These are phyloP conservation scores for Dalbergia cultrata DNA, from an alignment of 306 rosid genomes.

Conservation along the genomic window DNA sequence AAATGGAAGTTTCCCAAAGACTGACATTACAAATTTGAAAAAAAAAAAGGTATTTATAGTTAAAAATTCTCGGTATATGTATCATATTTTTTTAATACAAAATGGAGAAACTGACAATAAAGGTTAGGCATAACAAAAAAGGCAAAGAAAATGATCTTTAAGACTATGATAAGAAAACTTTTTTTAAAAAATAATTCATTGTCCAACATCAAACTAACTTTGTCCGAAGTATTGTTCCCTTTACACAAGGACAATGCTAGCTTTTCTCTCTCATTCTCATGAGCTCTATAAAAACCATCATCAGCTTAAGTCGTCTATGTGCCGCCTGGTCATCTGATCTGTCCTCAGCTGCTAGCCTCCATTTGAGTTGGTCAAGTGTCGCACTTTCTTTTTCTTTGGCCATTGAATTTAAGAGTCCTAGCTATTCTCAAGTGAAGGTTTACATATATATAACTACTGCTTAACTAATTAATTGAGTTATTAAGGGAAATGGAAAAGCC, in stretches of 20 bases:
- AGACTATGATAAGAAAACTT: slow-evolving; percentile 28
- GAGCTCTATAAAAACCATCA: neutral
- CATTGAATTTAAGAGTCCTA: slow-evolving; percentile 1
- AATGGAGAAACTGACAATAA: neutral
- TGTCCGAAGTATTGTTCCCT: slow-evolving; percentile 45
- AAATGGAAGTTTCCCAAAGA: neutral
- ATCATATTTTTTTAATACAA: neutral
- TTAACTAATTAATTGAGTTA: neutral
- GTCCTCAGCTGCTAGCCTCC: neutral
- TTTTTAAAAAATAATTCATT: slow-evolving; percentile 21
- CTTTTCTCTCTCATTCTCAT: slow-evolving; percentile 38
- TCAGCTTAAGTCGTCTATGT: neutral
- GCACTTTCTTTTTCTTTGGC: neutral
- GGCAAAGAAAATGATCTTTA: slow-evolving; percentile 37
- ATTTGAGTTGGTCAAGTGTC: slow-evolving; percentile 1
- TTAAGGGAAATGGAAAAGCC: slow-evolving; percentile 57
- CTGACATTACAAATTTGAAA: neutral
- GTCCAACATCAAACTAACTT: slow-evolving; percentile 49
- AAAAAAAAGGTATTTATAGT: neutral
- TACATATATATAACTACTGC: too few relatives aligned
- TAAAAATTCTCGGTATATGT: neutral
- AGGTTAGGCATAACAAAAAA: slow-evolving; percentile 43
- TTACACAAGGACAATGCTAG: slow-evolving; percentile 37
- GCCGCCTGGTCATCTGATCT: neutral
- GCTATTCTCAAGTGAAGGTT: neutral